Base-by-base conservation (phyloP, 768 basidiomycete genomes). In the Daedaleopsis sinensis region DNA sequence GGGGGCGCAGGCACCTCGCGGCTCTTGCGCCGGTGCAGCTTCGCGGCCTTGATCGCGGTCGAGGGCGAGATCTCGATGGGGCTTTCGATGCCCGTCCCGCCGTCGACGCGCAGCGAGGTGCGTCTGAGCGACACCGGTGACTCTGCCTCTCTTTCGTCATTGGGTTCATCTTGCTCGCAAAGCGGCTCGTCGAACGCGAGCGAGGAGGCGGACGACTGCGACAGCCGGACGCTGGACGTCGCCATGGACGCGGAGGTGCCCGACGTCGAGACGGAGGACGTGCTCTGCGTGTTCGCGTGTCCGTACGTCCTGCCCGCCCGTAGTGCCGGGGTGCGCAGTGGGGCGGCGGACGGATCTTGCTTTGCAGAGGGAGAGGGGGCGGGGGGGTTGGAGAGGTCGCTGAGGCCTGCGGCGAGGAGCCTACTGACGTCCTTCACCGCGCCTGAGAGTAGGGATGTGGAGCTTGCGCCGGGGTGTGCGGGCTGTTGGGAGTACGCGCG, bases 401-500 rank as follows among this genome's bases (percentile, higher is more conserved):
- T 70, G 49, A 76, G 72, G 24, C 72, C 84, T 0, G 83, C 81
- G 5, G 83, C 79, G 35, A 91, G 73, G 50, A 89, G 75, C 38
- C 87, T 78, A 58, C 82, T 75, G 42, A 86, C 76, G 35, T 85
- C 89, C 65, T 82, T 84, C 65, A 91, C 79, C 3, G 62, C 62
- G 4, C 57, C 62, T 9, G 62, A 50, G 15, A 64, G 62, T 6
- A 64, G 24, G 10, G 62, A 64, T 16, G 10, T 39, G 12, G 62
- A 63, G 7, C 85, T 86, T 4, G 57, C 48, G 1, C 67, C 51
- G 1, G 73, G 27, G 19, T 65, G 53, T 24, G 66, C n/a, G 11
- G 71, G 65, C 32, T 71, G 64, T 23, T 67, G 52, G 62, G 65
- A 38, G 65, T 70, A 62, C 21, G 70, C 65, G 57, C 75, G 67